A percentile compares a stretch with the other conserved stretches of the same genome.
Conservation (phyloP, 352 stramenopile genomes). For the Bremia lactucae region DNA sequence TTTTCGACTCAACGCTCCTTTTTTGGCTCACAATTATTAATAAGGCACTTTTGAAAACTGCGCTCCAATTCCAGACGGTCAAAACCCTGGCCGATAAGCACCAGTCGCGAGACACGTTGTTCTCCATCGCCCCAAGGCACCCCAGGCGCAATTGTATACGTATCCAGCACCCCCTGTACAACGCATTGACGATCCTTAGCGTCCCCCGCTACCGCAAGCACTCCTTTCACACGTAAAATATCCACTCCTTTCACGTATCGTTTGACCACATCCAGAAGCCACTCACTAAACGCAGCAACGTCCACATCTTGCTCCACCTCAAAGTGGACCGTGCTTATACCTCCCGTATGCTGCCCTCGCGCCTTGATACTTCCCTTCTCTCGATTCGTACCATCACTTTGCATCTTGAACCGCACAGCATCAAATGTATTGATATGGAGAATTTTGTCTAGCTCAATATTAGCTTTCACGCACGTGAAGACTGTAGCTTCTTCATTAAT, state of each 20-base stretch:
- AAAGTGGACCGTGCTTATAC: slow-evolving; percentile 45
- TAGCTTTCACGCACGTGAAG: slow-evolving; percentile 38
- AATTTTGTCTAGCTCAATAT: slow-evolving; percentile 41
- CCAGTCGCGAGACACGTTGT: slow-evolving; percentile 34
- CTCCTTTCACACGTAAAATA: slow-evolving; percentile 56
- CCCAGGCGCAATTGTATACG: slow-evolving; percentile 59
- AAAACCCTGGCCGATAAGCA: slow-evolving; percentile 56
- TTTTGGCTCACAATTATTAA: slow-evolving; percentile 16
- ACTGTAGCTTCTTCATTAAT: slow-evolving; percentile 44
- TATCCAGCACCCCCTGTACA: slow-evolving; percentile 62
- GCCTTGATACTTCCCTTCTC: slow-evolving; percentile 7
- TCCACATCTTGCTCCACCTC: slow-evolving; percentile 38
- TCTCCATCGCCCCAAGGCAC: slow-evolving; percentile 23
- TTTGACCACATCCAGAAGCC: slow-evolving; percentile 43
- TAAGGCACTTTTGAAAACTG: slow-evolving; percentile 38
- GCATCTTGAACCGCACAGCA: slow-evolving; percentile 36
- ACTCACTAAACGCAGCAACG: slow-evolving; percentile 42
- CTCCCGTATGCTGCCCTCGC: slow-evolving; percentile 34
- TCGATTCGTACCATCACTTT: slow-evolving; percentile 12
- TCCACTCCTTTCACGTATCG: slow-evolving; percentile 41
- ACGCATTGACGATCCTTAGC: slow-evolving; percentile 32
- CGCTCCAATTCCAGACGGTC: slow-evolving; percentile 29
- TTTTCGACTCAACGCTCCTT: slow-evolving; percentile 23
- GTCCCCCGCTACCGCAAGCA: slow-evolving; percentile 39
- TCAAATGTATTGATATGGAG: slow-evolving; percentile 69